phyloP scores from a whole-genome alignment of 345 rosid genomes.

The Melaleuca quinquenervia region DNA sequence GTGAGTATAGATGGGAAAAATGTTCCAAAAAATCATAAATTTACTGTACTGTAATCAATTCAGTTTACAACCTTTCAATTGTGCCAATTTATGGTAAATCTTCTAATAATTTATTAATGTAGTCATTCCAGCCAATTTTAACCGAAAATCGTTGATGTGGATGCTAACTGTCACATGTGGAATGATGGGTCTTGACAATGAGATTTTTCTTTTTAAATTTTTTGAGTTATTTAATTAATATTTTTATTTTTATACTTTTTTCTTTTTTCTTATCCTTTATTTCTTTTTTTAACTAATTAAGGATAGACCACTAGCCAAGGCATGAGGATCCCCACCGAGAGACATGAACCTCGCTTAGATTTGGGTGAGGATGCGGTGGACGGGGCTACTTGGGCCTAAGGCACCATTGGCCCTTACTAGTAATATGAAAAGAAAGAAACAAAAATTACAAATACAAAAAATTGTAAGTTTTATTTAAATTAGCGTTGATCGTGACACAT shows the following conservation, averaged over 20 bases:
- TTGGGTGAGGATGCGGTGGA: too few species aligned
- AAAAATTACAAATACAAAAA: not conserved
- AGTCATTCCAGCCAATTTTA: not conserved
- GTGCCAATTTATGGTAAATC: not conserved
- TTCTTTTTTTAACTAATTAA: not conserved
- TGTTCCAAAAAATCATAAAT: not conserved
- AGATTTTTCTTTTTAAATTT: not conserved
- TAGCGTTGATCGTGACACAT: rapidly evolving
- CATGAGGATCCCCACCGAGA: not conserved
- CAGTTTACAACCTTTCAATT: rapidly evolving
- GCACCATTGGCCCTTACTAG: rapidly evolving
- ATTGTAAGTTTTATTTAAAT: rapidly evolving
- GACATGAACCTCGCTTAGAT: too few species aligned
- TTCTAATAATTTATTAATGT: not conserved
- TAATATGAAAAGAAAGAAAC: not conserved
- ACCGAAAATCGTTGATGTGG: rapidly evolving
- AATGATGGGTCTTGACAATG: rapidly evolving
- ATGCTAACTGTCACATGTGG: rapidly evolving
- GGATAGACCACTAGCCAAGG: not conserved
- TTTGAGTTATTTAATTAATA: not conserved
- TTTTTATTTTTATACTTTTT: not conserved
- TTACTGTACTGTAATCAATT: rapidly evolving
- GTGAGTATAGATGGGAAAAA: not conserved
- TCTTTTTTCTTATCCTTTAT: not conserved
- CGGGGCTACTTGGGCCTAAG: rapidly evolving